Percentiles rank a stretch among this genome's conserved stretches.
phyloP scores from a whole-genome alignment of 1,139 yeast genomes.

The Arxiozyma slooffiae region DNA sequence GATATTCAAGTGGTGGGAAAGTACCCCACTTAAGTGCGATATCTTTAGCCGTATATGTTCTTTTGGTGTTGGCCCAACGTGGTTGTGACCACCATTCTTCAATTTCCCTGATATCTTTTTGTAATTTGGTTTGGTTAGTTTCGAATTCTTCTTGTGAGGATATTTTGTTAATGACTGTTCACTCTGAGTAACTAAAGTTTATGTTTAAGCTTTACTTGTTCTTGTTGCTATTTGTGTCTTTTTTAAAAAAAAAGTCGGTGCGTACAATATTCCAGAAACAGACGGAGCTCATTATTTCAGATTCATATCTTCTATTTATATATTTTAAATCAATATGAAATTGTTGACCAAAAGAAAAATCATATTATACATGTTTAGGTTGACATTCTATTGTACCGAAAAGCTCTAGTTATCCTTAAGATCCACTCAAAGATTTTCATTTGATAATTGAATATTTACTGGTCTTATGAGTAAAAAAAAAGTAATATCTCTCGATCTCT shows the following conservation, averaged over 20 bases:
- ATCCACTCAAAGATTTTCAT: not conserved
- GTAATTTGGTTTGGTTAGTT: conserved; percentile 12
- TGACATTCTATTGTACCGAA: not conserved
- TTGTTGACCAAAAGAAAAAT: not conserved
- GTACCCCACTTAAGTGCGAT: conserved; percentile 85
- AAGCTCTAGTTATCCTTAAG: not conserved
- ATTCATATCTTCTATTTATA: not conserved
- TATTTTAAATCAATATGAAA: no score
- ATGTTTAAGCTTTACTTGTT: not conserved
- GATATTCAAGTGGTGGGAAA: conserved; percentile 49
- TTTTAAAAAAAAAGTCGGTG: no score
- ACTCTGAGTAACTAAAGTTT: conserved; percentile 11
- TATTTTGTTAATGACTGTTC: not conserved
- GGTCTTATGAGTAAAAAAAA: not conserved
- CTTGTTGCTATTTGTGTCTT: not conserved
- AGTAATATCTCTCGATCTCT: no score
- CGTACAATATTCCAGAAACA: no score
- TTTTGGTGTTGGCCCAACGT: conserved; percentile 81
- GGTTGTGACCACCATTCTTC: conserved; percentile 88
- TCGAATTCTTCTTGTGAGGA: conserved; percentile 13
- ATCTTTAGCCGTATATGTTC: conserved; percentile 82
- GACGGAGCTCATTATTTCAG: not conserved
- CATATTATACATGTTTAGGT: not conserved
- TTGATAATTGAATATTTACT: no score
- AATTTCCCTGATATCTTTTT: conserved; percentile 62